Evolutionary conservation across 2,329 filamentous ascomycete species (phyloP), one percentile per base, ranked within the genome.

Genomic region (Teratosphaeriaceae sp.): DNA sequence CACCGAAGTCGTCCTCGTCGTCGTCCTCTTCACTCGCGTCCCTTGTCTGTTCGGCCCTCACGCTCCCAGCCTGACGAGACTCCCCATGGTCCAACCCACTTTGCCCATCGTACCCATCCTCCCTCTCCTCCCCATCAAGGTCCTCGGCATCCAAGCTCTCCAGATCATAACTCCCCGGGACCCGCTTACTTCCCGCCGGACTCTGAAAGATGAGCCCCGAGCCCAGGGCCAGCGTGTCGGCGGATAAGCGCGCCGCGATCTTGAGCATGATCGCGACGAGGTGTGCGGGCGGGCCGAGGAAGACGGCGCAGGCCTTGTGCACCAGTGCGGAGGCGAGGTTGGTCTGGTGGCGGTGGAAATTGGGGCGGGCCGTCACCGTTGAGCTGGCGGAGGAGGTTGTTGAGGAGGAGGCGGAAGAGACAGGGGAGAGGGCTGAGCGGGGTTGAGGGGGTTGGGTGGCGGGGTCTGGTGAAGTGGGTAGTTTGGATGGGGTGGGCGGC

Each of bases 251-350:
- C 0, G 85, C 82, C 1, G 88, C 86, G 44, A 95, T 86, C 43
- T 80, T 80, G 3, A 95, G 74, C 73, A 95, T 88, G 30, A 94
- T 70, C 20, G 79, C 73, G 26, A 94, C 76, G 2, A 94, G 74
- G 54, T 89, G 80, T 24, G 82, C 78, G 0, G 89, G 88, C n/a
- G 88, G 88, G 0, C 85, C 80, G 12, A 95, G 68, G 3, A 94
- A 74, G 22, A 92, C 74, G 40, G 85, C 80, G 49, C 78, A 81
- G 0, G 88, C 88, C 65, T 86, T 89, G 43, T 82, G 78, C 20
- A 94, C 75, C 22, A 94, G 76, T 2, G 80, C 57, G 3, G 52
- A 50, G 8, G 60, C 46, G 29, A 61, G 43, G 31, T n/a, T 9
- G 7, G 20, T 46, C 19, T 53, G 50, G 42, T 52, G 44, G 9